Evolutionary conservation across 805 yeast species (phyloP).

Genomic region (Wickerhamomyces queroliae): DNA sequence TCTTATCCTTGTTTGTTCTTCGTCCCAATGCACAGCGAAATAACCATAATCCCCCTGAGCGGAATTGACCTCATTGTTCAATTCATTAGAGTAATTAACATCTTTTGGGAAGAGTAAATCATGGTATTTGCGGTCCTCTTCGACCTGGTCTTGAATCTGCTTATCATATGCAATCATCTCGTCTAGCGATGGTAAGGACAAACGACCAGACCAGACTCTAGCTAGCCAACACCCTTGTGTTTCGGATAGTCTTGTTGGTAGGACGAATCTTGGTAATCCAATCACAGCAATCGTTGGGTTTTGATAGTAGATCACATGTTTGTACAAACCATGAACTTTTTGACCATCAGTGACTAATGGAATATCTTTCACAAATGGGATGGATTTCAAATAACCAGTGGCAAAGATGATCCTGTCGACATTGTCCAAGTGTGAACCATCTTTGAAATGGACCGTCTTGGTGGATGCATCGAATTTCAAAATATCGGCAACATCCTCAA

Average conservation of each 20-base stretch:
- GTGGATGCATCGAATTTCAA: slow-evolving; percentile 30
- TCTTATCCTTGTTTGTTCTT: slow-evolving; percentile 36
- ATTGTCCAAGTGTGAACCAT: slow-evolving; percentile 38
- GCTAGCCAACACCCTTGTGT: slow-evolving; percentile 63
- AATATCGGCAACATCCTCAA: slow-evolving; percentile 39
- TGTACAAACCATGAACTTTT: slow-evolving; percentile 47
- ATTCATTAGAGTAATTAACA: slow-evolving; percentile 47
- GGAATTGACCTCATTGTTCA: slow-evolving; percentile 30
- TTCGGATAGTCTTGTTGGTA: slow-evolving; percentile 58
- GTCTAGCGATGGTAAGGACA: slow-evolving; percentile 40
- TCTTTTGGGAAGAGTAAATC: slow-evolving; percentile 52
- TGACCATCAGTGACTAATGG: slow-evolving; percentile 38
- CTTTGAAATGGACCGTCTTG: slow-evolving; percentile 37
- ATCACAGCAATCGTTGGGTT: slow-evolving; percentile 64
- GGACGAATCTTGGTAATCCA: slow-evolving; percentile 53
- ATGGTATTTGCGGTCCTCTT: slow-evolving; percentile 44
- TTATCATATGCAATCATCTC: slow-evolving; percentile 42
- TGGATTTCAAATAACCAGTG: slow-evolving; percentile 66
- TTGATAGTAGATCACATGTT: slow-evolving; percentile 48
- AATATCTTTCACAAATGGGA: slow-evolving; percentile 49
- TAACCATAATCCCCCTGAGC: slow-evolving; percentile 38
- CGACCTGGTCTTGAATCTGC: slow-evolving; percentile 41
- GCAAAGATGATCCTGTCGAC: slow-evolving; percentile 62
- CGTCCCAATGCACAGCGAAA: slow-evolving; percentile 48
- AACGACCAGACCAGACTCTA: slow-evolving; percentile 52